Evolutionary conservation across 192 early-diverging fungal genomes (phyloP).

Genomic region (Gryganskiella cystojenkinii): DNA sequence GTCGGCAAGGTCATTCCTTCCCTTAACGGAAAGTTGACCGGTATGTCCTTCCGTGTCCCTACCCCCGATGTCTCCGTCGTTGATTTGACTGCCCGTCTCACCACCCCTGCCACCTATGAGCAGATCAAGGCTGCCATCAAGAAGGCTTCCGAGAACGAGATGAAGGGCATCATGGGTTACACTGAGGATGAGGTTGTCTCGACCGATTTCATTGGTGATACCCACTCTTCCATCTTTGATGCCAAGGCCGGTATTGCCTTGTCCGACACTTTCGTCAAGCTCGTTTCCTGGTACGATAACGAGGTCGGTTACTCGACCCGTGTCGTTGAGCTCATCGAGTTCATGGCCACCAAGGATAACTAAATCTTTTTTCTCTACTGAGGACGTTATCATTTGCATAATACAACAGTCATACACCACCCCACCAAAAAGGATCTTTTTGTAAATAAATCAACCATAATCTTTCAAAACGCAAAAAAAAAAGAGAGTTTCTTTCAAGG

Average conservation of each 20-base stretch:
- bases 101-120: conserved; percentile 90
- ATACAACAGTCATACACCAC: no score
- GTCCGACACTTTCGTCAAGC: conserved; percentile 98
- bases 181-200: conserved; percentile 97
- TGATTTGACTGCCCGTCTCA: conserved; percentile 93
- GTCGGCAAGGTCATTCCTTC: conserved; percentile 97
- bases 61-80: conserved; percentile 96
- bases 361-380: conserved; percentile 24
- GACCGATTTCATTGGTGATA: conserved; percentile 93
- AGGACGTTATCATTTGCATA: background rate
- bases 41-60: conserved; percentile 98
- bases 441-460: background rate
- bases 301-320: conserved; percentile 95
- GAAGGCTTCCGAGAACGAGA: conserved; percentile 79
- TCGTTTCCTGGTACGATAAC: conserved; percentile 94
- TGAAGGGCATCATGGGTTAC: conserved; percentile 93
- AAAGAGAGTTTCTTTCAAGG: no score
- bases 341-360: conserved; percentile 67
- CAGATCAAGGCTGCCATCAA: conserved; percentile 92
- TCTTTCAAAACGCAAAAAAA: no score
- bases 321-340: conserved; percentile 89
- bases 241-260: conserved; percentile 97
- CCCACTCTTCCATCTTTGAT: conserved; percentile 95
- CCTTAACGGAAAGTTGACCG: conserved; percentile 96
- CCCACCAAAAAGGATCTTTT: no score